Base-by-base conservation (phyloP, 2,329 filamentous ascomycete species). In the Neocatenulostroma microsporum region DNA sequence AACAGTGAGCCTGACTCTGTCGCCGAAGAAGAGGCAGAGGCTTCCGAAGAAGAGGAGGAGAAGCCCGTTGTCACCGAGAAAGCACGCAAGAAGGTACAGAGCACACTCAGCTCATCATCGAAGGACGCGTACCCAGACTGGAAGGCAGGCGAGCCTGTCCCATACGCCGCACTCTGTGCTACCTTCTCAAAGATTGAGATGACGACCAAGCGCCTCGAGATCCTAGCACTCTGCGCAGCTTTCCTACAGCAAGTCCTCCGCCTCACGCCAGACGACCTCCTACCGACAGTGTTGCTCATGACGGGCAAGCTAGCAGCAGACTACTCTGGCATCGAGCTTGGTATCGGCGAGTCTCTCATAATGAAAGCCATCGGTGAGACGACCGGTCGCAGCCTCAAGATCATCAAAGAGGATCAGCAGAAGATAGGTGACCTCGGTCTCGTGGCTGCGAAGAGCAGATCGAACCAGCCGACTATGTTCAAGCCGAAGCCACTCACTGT, bases 331-430 rank as follows among this genome's bases (percentile, higher is more conserved):
- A 88, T 98, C 45, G 91, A 98, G 62, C 73, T 98, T 20, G 91
- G 91, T n/a, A 98, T 98, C 51, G 91, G 91, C 39, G 91, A 98
- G 63, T 96, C 89, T 1, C 65, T 98, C 19, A 95, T 98, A 53
- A 96, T 96, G 88, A 98, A 96, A 61, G 85, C 91, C 4, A 94
- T 98, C 54, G 89, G 89, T 9, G 89, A 96, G 65, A 83, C 81
- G 20, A 98, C 91, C 0, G 91, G 91, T 8, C 80, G 91, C 42
- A 94, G 80, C 53, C 64, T 95, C 30, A 74, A 81, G 24, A 80
- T 94, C 35, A 94, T 98, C 69, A 96, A 95, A 65, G 78, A 83
- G 32, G 88, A 96, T 51, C 91, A 98, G 57, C 87, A 91, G 54
- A 87, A 95, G 52, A 94, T 96, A 61, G 91, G 91, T 36, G 91